Evolutionary conservation across 1,284 basidiomycete species (phyloP), one percentile per base, ranked within the genome.

Genomic region (Pholiota adiposa): DNA sequence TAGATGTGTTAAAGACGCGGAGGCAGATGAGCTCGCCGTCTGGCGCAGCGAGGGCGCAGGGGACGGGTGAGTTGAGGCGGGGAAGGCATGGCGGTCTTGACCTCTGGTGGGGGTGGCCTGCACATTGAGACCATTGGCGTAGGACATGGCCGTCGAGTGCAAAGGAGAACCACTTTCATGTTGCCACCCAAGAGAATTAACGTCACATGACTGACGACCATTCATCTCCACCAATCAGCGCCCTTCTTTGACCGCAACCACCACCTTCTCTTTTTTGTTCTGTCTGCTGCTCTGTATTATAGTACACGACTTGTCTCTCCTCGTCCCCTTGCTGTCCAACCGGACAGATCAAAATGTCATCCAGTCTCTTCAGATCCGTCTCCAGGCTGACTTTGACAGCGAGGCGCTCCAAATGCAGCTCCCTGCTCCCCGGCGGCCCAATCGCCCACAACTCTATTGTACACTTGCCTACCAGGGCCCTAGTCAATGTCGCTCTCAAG

Each of bases 11-110:
- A 66, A 62, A 5, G 69, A 70, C 19, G 62, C 53, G 1, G 72
- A 70, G 2, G 71, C 61, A 11, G 70, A 57, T 8, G 74, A 71
- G 25, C 58, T 61, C 18, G 66, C 59, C 2, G 71, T 67, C 31
- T 72, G 72, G 55, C 73, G 73, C 12, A 72, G 62, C 5, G 68
- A 69, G 7, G 71, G 69, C n/a, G 64, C 68, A 46, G 72, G 73
- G 9, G 74, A 75, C 21, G 70, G 71, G 11, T 73, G 65, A 12
- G 70, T 62, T 9, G 70, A 70, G 53, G 70, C 69, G 18, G 74
- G 75, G 61, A 74, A 75, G n/a, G 70, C 72, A 31, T 70, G 65
- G 36, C 74, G 71, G 54, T 76, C 74, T 46, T 63, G 63, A 59
- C 71, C 63, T 66, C 69, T 68, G 16, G 65, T 65, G 6, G 72